Evolutionary conservation across 2,329 filamentous ascomycete species (phyloP).

Genomic region (Sporothrix sp.): DNA sequence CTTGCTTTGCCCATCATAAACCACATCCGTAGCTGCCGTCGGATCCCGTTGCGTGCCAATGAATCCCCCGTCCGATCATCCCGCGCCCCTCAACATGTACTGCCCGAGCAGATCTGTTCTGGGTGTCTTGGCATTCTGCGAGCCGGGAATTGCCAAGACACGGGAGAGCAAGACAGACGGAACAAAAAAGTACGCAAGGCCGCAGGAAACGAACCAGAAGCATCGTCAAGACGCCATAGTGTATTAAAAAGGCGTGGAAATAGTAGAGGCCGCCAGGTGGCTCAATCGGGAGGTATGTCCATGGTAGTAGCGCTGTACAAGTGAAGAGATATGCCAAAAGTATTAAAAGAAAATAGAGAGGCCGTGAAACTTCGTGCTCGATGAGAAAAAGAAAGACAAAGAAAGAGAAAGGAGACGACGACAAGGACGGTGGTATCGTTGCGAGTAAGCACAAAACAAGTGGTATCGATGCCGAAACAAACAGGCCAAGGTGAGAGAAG

Average conservation of each 20-base stretch:
- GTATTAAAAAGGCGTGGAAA: too few species aligned
- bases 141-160: conserved; percentile 1
- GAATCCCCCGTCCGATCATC: not conserved
- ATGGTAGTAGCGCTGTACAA: too few species aligned
- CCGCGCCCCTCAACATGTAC: not conserved
- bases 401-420: too few species aligned
- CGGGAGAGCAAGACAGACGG: not conserved
- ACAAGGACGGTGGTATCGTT: conserved; percentile 3
- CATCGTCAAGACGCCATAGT: not conserved
- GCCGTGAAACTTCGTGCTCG: too few species aligned
- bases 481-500: not conserved
- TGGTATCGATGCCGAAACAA: conserved; percentile 7
- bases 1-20: too few species aligned
- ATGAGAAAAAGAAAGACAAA: too few species aligned
- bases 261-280: too few species aligned
- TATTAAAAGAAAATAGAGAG: too few species aligned
- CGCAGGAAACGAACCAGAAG: not conserved
- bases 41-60: not conserved
- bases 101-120: conserved; percentile 12
- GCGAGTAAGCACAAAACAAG: not conserved
- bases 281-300: too few species aligned
- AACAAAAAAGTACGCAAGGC: not conserved
- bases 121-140: conserved; percentile 5
- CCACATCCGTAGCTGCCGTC: too few species aligned
- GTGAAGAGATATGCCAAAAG: not conserved